These are phyloP conservation scores for Xylaria grammica DNA, from an alignment of 495 filamentous ascomycete species.

Conservation along the genomic window DNA sequence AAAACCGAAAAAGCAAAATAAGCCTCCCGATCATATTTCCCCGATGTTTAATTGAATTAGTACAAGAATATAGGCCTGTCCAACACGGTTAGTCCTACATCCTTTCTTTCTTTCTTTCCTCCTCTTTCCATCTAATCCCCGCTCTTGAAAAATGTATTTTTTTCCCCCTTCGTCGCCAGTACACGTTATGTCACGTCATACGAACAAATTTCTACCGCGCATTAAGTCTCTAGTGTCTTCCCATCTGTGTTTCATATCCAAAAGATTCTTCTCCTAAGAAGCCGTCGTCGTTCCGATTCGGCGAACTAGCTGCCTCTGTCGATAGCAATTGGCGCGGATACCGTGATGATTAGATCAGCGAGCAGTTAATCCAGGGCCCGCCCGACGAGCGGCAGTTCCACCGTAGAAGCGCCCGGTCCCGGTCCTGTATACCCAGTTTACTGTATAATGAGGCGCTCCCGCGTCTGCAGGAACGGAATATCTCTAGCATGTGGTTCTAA, in stretches of 20 bases:
- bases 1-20: background rate
- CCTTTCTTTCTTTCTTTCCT: too few species aligned
- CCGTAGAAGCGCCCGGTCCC: background rate
- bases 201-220: background rate
- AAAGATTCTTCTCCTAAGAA: background rate
- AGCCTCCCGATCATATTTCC: background rate
- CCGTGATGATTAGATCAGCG: too few species aligned
- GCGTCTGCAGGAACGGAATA: slow-evolving; percentile 16
- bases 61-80: background rate
- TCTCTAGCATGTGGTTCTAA: slow-evolving; percentile 19
- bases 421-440: background rate
- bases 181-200: background rate
- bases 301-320: background rate
- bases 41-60: background rate
- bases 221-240: too few species aligned
- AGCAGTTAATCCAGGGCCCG: too few species aligned
- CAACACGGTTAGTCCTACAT: background rate
- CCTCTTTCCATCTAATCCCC: too few species aligned
- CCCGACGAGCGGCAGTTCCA: too few species aligned
- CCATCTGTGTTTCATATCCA: too few species aligned
- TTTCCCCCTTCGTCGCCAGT: too few species aligned
- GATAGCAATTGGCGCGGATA: background rate
- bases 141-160: too few species aligned
- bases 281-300: background rate
- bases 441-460: slow-evolving; percentile 17